These are phyloP conservation scores for Oryza meridionalis DNA, from an alignment of 176 grass and related monocot species.

Conservation along the genomic window DNA sequence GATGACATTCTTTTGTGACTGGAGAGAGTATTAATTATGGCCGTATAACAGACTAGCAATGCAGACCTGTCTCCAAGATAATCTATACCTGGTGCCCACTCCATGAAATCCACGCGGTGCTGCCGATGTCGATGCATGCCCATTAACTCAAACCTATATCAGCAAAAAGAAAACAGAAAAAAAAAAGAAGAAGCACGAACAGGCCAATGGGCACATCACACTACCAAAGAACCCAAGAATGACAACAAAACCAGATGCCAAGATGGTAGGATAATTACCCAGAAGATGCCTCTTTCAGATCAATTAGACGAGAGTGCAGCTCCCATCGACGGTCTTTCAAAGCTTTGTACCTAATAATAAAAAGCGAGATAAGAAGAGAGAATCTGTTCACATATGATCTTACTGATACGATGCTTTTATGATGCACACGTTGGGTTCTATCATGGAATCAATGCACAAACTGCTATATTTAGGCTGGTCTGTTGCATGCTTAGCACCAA, in stretches of 20 bases:
- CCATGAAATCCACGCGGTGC: conserved; percentile 90
- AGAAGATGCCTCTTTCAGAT: conserved; percentile 79
- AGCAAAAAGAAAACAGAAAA: not conserved
- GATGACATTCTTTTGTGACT: too few relatives aligned
- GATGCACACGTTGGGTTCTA: not conserved
- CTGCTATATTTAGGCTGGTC: not conserved
- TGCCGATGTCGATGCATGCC: conserved; percentile 87
- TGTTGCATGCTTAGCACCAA: not conserved
- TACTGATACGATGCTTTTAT: not conserved
- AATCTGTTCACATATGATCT: not conserved
- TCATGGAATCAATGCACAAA: not conserved
- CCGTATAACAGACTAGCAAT: conserved; percentile 3
- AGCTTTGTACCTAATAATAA: conserved; percentile 70
- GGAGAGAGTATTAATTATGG: not conserved
- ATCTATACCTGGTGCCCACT: conserved; percentile 88
- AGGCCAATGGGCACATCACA: conserved; percentile 3
- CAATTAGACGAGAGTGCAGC: conserved; percentile 80
- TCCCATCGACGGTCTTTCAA: conserved; percentile 83
- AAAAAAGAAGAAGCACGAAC: not conserved
- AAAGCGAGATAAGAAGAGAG: conserved; percentile 20
- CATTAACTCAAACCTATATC: conserved; percentile 72
- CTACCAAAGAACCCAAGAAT: not conserved
- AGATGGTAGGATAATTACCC: conserved; percentile 45
- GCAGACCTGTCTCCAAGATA: not conserved
- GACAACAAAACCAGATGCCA: not conserved